Base-by-base conservation (phyloP, 106 monocot genomes). In the Chionographis japonica region DNA sequence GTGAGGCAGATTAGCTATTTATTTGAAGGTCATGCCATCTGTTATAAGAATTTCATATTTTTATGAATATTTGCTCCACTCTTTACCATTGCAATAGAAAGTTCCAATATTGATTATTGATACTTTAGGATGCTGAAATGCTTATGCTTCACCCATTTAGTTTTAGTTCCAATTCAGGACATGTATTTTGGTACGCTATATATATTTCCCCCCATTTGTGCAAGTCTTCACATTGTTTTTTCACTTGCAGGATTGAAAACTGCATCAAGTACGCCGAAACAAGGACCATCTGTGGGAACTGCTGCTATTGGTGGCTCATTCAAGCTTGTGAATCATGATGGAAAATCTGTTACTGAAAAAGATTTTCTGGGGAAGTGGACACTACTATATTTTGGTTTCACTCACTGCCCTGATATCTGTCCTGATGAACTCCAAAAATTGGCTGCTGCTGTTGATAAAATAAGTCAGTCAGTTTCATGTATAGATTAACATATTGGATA, bases 321-420 rank as follows among this genome's bases (percentile, higher is more conserved):
- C 65, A 84, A 77, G 60, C 84, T 95, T 27, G 55, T 91, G 43
- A 84, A 95, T 57, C 88, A 95, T 66, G 68, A 81, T 56, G 95
- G 95, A 37, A 89, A 89, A 72, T 54, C 65, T 61, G 82, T 89
- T 17, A 82, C 86, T 16, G 88, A 95, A 6, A 86, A 84, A 71
- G 86, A 95, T 66, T 95, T 95, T 77, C 14, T 89, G 51, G 95
- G 95, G 55, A 92, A 89, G 60, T 95, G 95, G 95, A 95, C 91
- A 15, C 54, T 95, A 36, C 65, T 95, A 49, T 95, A 95, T 69
- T 95, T 95, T 79, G 95, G 95, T 16, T 95, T 95, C 61, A 95
- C 95, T 38, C 88, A 95, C 71, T 95, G 95, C 74, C 95, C 95
- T 18, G 95, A 95, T 76, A 89, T 95, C 65, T 95, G 95, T 68